Percentiles rank a stretch among this genome's conserved stretches.
These are phyloP conservation scores for Cytidiella melzeri DNA, from an alignment of 768 basidiomycete species.

Conservation along the genomic window DNA sequence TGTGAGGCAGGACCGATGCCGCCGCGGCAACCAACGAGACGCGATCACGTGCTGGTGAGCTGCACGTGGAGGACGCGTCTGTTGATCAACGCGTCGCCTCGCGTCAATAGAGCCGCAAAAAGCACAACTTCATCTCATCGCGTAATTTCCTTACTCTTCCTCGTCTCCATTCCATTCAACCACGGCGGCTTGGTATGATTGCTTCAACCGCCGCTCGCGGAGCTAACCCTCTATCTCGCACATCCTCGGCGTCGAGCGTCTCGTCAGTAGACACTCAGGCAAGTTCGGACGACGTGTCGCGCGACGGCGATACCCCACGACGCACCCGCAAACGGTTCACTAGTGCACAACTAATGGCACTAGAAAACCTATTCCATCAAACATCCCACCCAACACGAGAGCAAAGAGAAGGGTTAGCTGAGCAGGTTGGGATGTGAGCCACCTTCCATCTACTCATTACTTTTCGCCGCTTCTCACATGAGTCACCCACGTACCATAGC, in stretches of 20 bases:
- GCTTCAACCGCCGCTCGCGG: background rate
- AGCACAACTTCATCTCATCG: background rate
- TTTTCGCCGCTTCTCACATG: constrained; percentile 2
- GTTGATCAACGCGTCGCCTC: background rate
- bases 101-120: background rate
- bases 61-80: background rate
- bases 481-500: constrained; percentile 3
- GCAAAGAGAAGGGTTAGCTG: constrained; percentile 60
- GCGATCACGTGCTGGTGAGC: background rate
- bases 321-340: constrained; percentile 70
- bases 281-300: constrained; percentile 12
- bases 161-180: background rate
- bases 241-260: constrained; percentile 50
- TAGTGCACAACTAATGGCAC: constrained; percentile 60
- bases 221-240: constrained; percentile 39
- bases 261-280: constrained; percentile 42
- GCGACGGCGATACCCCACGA: constrained; percentile 11
- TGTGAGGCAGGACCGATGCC: too few relatives aligned
- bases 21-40: background rate
- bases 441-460: constrained; percentile 12
- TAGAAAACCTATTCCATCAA: constrained; percentile 68
- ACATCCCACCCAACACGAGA: constrained; percentile 72
- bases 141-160: background rate
- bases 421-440: constrained; percentile 56
- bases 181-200: background rate